Base-by-base conservation (phyloP, 257 asterid genomes). In the Gentiana macrophylla region DNA sequence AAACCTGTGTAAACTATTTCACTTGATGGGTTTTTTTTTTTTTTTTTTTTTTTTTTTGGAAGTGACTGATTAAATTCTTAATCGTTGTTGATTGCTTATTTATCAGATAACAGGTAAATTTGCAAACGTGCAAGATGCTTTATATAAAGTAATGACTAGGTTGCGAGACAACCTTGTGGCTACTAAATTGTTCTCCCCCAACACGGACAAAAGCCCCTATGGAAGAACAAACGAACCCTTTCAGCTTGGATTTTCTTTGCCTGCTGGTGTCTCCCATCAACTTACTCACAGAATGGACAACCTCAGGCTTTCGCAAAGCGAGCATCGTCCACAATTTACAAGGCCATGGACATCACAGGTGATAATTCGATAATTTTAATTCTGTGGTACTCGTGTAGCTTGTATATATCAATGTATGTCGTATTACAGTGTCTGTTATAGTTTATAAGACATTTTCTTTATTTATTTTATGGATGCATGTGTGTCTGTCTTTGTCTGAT, bases 81-180 rank as follows among this genome's bases (percentile, higher is more conserved):
- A 52, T 38, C 12, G 49, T 62, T 34, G 33, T n/a, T 69, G 35
- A 15, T 60, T 67, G 5, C 60, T 50, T 50, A 51, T 61, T 70
- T 52, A 67, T 55, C 70, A 86, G 95, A 83, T 86, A 61, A 82
- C 71, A 6, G 96, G 96, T 62, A 89, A 80, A 68, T 53, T 78
- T 46, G 67, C 46, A 63, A 82, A 78, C 62, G 89, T 84, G 52
- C 81, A 60, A 72, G 70, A 71, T 77, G 96, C 94, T 66, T 69
- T 87, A 47, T 67, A 64, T 70, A 78, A 66, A 66, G 89, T 82
- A 65, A 80, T 84, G 46, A 58, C 78, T 60, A 79, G 74, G 70
- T 66, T 87, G 72, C 84, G 94, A 52, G 79, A 78, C 51, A 62
- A 80, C 56, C 61, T 76, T 35, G 70, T 70, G 57, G 56, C 82